These are phyloP conservation scores for Globisporangium paroecandrum DNA, from an alignment of 352 stramenopile species.

Conservation along the genomic window DNA sequence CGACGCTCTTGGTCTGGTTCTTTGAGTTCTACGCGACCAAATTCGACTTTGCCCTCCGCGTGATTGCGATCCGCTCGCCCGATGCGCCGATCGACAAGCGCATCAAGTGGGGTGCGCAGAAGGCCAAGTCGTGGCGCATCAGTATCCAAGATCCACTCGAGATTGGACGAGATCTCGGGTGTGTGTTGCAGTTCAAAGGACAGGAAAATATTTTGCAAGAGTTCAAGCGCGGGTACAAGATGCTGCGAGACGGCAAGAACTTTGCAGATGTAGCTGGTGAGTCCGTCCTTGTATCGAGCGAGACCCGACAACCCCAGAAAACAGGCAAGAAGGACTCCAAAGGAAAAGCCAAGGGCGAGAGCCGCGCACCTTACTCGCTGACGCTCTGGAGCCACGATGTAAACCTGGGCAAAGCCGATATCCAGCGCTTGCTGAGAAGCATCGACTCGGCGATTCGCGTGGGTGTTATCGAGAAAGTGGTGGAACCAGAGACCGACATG, in stretches of 20 bases:
- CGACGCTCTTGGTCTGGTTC: constrained; percentile 91
- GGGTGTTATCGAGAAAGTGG: constrained; percentile 25
- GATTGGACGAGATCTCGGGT: constrained; percentile 69
- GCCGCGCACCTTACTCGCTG: constrained; percentile 26
- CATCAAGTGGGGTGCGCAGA: constrained; percentile 38
- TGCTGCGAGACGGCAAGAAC: constrained; percentile 45
- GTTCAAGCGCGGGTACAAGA: constrained; percentile 48
- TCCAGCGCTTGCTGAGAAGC: constrained; percentile 30
- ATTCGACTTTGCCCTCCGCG: constrained; percentile 94
- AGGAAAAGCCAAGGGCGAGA: not conserved
- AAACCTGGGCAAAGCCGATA: constrained; percentile 30
- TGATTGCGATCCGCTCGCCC: constrained; percentile 89
- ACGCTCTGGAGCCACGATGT: constrained; percentile 32
- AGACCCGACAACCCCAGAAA: not conserved
- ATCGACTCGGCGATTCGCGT: constrained; percentile 38
- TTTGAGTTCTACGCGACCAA: constrained; percentile 96
- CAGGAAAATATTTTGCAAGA: constrained; percentile 66
- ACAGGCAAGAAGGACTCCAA: constrained; percentile 18
- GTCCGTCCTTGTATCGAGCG: not conserved
- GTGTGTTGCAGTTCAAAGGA: constrained; percentile 62
- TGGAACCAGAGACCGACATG: not conserved
- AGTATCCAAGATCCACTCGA: constrained; percentile 88
- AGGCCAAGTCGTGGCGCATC: constrained; percentile 73
- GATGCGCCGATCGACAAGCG: constrained; percentile 36
- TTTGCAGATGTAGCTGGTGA: constrained; percentile 42